phyloP scores from a whole-genome alignment of 176 grass and related monocot species.

The Aechmea fasciata region DNA sequence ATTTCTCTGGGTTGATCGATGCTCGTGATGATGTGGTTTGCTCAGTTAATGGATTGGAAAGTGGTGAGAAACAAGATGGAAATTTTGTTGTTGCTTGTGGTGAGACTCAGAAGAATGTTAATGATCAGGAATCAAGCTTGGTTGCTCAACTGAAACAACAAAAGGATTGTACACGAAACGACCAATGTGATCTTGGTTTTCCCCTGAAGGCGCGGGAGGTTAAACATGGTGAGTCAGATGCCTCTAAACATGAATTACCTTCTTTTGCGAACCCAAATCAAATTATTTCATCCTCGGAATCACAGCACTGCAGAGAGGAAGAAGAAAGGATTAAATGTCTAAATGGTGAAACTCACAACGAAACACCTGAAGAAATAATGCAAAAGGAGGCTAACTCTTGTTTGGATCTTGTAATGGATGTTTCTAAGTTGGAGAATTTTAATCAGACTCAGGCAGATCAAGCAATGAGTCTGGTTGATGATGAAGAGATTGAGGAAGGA shows the following conservation, averaged over 20 bases:
- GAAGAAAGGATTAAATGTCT: neutral
- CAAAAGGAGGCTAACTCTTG: neutral
- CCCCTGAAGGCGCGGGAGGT: too few species aligned
- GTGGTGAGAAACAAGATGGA: neutral
- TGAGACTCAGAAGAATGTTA: conserved; percentile 16
- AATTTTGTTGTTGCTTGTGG: conserved; percentile 8
- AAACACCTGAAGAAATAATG: neutral
- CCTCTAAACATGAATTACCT: neutral
- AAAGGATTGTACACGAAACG: conserved; percentile 4
- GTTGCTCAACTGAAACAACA: conserved; percentile 15
- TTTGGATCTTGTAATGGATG: neutral
- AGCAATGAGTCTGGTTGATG: conserved; percentile 1
- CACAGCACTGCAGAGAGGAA: neutral
- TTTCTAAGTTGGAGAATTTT: neutral
- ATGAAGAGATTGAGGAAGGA: conserved; percentile 62
- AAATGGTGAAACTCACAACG: neutral
- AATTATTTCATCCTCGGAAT: neutral
- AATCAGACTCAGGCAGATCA: conserved; percentile 11
- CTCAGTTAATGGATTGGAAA: neutral
- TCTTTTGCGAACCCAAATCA: neutral
- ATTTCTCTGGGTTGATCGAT: conserved; percentile 46
- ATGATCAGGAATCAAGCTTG: conserved; percentile 22
- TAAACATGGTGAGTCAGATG: conserved; percentile 3
- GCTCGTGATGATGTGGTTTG: conserved; percentile 3
- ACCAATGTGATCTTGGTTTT: conserved; percentile 2